Base-by-base conservation (phyloP, 257 asterid genomes). In the Ballota nigra region DNA sequence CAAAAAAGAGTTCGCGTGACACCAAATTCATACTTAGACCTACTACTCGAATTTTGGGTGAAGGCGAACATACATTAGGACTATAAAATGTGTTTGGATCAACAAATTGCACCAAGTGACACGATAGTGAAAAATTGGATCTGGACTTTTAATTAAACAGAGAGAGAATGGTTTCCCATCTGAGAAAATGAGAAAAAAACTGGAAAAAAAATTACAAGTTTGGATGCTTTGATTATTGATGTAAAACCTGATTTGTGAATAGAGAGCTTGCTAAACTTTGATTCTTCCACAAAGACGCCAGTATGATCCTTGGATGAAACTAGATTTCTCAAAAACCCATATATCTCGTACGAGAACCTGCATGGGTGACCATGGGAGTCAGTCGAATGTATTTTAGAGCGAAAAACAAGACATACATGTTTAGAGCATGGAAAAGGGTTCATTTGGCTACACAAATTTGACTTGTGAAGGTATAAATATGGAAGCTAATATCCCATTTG, bases 281-380 rank as follows among this genome's bases (percentile, higher is more conserved):
- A 92, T 82, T 79, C 96, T 87, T 70, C 97, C 98, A 82, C 97
- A 92, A n/a, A 90, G 96, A 41, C 97, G 97, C 98, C 98, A 92
- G 78, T 61, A 82, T 55, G 97, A 85, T 59, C 95, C 95, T 2
- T 83, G 77, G 76, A 83, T 95, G 85, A 88, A 92, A 55, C 88
- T 90, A 51, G 98, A 90, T 81, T 89, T 90, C 89, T 92, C 98
- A 61, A 92, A 92, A 71, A 92, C 91, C 98, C 98, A 92, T 78
- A 90, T 82, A 76, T 92, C 98, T 22, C 96, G 98, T 43, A 92
- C 98, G 75, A 87, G 87, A 60, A 92, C 87, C 98, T 92, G 43
- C 43, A 36, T 81, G 36, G 41, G 24, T 29, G 60, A 70, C 69
- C 61, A 55, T 12, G 74, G 45, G 55, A 67, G 51, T 49, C 71